Evolutionary conservation across 1,284 basidiomycete genomes (phyloP), one percentile per base, ranked within the genome.

Genomic region (Cronartium quercuum): DNA sequence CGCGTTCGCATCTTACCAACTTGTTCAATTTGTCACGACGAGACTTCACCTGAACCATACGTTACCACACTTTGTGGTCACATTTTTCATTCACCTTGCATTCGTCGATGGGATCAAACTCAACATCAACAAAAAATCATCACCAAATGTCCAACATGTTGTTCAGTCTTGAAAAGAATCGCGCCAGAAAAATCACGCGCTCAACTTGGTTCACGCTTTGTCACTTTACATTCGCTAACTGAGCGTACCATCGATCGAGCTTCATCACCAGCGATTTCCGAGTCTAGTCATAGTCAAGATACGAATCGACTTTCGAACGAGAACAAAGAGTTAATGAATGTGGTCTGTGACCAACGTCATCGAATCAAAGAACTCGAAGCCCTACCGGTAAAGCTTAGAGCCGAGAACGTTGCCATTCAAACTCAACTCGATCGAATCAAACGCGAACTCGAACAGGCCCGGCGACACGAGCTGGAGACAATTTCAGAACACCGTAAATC

Each of bases 11-110:
- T 71, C 47, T 61, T 71, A 9, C 68, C 68, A n/a, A 29, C 34
- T 21, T 71, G 68, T 29, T 51, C 68, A 12, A 71, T 71, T 35
- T 71, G 68, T 38, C 68, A 71, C n/a, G 68, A 71, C 34, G 68
- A 71, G 18, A 35, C 40, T 1, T 41, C 42, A 47, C 38, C 13
- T 7, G 13, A 13, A 2, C n/a, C 34, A 9, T 38, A 47, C 44
- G 13, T 64, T 3, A 34, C n/a, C 34, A 71, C 68, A 37, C 15
- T 34, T 2, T 71, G 68, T 64, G 68, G 68, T 37, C 68, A 71
- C 41, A 6, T 24, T 29, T 71, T 71, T 62, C 68, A 71, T 57
- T 24, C 34, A 6, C 37, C n/a, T 21, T 71, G 68, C 21, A 64
- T 71, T 4, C 2, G 61, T 10, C n/a, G 12, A 29, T 71, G 68